phyloP scores from a whole-genome alignment of 768 basidiomycete species.

The Mycena vitilis region DNA sequence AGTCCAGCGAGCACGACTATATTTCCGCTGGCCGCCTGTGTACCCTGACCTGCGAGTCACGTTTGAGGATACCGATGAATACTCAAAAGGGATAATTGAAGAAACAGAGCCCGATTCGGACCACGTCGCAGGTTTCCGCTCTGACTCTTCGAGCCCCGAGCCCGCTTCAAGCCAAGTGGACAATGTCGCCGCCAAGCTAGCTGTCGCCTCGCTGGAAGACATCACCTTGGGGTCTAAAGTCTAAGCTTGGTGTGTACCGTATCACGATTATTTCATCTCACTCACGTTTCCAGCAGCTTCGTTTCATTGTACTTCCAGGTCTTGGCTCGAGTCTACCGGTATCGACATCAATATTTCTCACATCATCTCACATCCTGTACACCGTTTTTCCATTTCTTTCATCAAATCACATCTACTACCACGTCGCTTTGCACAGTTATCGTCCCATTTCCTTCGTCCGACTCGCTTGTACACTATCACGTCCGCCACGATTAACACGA shows the following conservation, averaged over 20 bases:
- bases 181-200: background rate
- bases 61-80: slow-evolving; percentile 3
- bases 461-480: too few relatives aligned
- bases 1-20: slow-evolving; percentile 14
- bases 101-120: background rate
- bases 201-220: background rate
- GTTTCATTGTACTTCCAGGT: background rate
- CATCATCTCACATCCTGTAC: background rate
- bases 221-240: background rate
- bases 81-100: slow-evolving; percentile 1
- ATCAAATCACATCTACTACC: too few relatives aligned
- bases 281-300: background rate
- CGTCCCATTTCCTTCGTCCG: too few relatives aligned
- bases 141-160: slow-evolving; percentile 5
- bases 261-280: background rate
- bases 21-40: background rate
- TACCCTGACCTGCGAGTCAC: background rate
- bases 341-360: background rate
- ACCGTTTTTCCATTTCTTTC: background rate
- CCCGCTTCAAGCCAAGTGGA: background rate
- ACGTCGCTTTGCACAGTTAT: too few relatives aligned
- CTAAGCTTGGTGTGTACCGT: background rate
- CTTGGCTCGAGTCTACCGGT: background rate
- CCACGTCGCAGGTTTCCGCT: background rate
- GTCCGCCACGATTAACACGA: too few relatives aligned